phyloP scores from a whole-genome alignment of 164 flowering plant species.

The Piper longum region DNA sequence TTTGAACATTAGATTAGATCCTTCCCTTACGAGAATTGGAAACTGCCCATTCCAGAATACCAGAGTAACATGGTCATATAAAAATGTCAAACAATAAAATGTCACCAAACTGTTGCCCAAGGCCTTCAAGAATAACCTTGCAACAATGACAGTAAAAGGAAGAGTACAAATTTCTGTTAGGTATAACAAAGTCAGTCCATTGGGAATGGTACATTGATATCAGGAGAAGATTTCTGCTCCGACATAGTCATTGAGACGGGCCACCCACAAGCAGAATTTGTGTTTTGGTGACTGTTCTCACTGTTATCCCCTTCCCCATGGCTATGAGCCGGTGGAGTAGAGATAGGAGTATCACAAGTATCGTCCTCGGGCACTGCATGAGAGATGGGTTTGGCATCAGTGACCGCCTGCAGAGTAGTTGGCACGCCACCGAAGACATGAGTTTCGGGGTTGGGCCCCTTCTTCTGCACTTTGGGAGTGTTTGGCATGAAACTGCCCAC shows the following conservation, averaged over 20 bases:
- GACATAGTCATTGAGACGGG: slow-evolving; percentile 16
- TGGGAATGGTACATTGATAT: slow-evolving; percentile 38
- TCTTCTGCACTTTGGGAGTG: slow-evolving; percentile 28
- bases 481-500: slow-evolving; percentile 64
- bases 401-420: slow-evolving; percentile 17
- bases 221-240: slow-evolving; percentile 43
- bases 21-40: no score
- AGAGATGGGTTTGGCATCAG: slow-evolving; percentile 40
- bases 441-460: slow-evolving; percentile 24
- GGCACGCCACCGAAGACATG: slow-evolving; percentile 11
- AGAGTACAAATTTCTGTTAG: no score
- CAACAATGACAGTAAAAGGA: no score
- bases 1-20: no score
- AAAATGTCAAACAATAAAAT: no score
- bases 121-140: no score
- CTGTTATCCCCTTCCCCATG: slow-evolving; percentile 28
- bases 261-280: slow-evolving; percentile 24
- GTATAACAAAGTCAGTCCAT: slow-evolving; percentile 13
- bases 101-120: no score
- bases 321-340: slow-evolving; percentile 22
- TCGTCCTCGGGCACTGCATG: slow-evolving; percentile 30
- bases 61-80: no score
- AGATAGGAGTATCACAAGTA: slow-evolving; percentile 13
- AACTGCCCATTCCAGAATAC: no score
- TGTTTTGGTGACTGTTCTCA: slow-evolving; percentile 10